These are phyloP conservation scores for Pleodorina starrii DNA, from an alignment of 139 green algal species.

Conservation along the genomic window DNA sequence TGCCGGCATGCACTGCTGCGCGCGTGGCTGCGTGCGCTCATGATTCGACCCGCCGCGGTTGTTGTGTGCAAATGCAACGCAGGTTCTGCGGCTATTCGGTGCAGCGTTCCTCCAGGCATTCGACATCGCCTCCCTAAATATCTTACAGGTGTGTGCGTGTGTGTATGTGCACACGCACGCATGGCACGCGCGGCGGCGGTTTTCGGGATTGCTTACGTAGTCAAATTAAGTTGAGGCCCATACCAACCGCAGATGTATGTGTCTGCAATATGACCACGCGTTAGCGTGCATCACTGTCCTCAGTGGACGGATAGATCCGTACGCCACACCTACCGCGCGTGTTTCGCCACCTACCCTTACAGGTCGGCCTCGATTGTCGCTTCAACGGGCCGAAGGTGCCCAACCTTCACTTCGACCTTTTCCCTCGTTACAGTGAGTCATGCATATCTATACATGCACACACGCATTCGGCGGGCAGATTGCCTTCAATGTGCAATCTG, in stretches of 20 bases:
- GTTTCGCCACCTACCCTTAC: too few species aligned
- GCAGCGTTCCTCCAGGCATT: slow-evolving; percentile 42
- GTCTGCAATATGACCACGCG: too few species aligned
- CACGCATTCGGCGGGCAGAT: too few species aligned
- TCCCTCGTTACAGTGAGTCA: not conserved
- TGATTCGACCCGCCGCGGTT: not conserved
- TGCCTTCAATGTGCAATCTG: too few species aligned
- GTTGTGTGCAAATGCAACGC: not conserved
- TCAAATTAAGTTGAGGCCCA: too few species aligned
- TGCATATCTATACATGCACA: not conserved
- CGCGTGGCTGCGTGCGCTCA: not conserved
- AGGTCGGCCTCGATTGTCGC: not conserved
- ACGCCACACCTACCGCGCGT: too few species aligned
- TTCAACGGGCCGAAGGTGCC: not conserved
- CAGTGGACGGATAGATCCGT: too few species aligned
- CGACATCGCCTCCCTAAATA: slow-evolving; percentile 47
- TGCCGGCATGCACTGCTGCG: not conserved
- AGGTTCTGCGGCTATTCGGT: not conserved
- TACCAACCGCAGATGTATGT: too few species aligned
- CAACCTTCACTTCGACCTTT: not conserved
- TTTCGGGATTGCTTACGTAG: too few species aligned
- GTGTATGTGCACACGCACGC: too few species aligned
- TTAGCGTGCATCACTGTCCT: too few species aligned
- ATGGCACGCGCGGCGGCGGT: too few species aligned
- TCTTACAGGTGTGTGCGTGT: slow-evolving; percentile 42